Conservation (phyloP, 345 rosid genomes). For the Arabis alpina region DNA sequence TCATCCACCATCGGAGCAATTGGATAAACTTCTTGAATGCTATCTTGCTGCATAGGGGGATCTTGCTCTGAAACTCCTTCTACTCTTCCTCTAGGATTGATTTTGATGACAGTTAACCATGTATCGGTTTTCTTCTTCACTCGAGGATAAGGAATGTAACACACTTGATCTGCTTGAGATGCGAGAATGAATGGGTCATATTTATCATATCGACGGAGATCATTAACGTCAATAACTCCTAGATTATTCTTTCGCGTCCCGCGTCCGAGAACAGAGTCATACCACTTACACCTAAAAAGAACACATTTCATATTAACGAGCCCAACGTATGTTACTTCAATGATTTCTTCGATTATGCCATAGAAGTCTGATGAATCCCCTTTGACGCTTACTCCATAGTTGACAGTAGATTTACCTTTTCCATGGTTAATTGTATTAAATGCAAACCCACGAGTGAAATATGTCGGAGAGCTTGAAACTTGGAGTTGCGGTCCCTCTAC, state of each 20-base stretch:
- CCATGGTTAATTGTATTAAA: neutral
- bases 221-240: neutral
- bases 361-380: neutral
- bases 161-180: too few relatives aligned
- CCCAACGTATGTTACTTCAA: neutral
- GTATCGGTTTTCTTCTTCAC: neutral
- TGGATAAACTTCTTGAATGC: neutral
- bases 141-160: neutral
- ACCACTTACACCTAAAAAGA: constrained; percentile 5
- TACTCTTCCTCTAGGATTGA: constrained; percentile 10
- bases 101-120: neutral
- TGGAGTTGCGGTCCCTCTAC: neutral
- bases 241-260: neutral
- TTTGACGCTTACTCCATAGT: neutral
- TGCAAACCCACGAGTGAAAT: neutral
- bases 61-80: neutral
- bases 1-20: neutral
- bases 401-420: neutral
- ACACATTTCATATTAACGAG: neutral
- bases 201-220: neutral
- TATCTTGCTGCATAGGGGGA: neutral
- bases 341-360: neutral
- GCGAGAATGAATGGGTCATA: neutral
- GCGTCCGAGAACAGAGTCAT: neutral
- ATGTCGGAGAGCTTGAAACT: neutral